Percentiles rank a stretch among this genome's conserved stretches.
phyloP scores from a whole-genome alignment of 495 filamentous ascomycete genomes.

The Peziza echinospora region DNA sequence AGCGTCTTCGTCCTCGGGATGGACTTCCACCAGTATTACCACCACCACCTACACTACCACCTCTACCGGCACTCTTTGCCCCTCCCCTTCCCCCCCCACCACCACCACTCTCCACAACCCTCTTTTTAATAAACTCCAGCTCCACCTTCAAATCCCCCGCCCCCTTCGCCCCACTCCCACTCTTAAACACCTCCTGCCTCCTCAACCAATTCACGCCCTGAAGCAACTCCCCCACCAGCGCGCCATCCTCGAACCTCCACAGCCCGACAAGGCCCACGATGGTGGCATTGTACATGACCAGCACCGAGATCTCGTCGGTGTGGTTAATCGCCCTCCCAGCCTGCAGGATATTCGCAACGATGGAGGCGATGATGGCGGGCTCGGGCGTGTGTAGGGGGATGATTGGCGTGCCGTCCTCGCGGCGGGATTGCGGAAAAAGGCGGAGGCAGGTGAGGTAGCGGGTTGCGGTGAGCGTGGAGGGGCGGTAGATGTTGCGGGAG shows the following conservation, averaged over 20 bases:
- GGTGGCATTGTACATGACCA: slow-evolving; percentile 13
- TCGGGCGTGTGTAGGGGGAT: slow-evolving; percentile 8
- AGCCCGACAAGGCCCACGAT: slow-evolving; percentile 12
- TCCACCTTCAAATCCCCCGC: too few species aligned
- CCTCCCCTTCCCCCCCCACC: too few species aligned
- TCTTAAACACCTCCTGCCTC: too few species aligned
- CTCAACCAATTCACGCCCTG: too few species aligned
- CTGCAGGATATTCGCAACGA: slow-evolving; percentile 13
- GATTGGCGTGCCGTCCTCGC: background rate
- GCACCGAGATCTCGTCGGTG: slow-evolving; percentile 7
- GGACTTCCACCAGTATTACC: too few species aligned
- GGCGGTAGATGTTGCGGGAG: slow-evolving; percentile 14
- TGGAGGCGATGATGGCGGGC: slow-evolving; percentile 14
- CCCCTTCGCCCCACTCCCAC: too few species aligned
- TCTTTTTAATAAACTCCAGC: too few species aligned
- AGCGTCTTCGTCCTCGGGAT: too few species aligned
- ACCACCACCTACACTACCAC: too few species aligned
- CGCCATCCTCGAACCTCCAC: slow-evolving; percentile 12
- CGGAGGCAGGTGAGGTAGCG: slow-evolving; percentile 4
- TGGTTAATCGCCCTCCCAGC: background rate
- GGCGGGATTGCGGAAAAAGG: background rate
- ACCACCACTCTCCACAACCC: too few species aligned
- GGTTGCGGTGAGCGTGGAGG: slow-evolving; percentile 8
- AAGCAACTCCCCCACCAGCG: too few species aligned
- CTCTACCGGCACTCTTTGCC: too few species aligned